Conservation (phyloP, 2,329 filamentous ascomycete species). For the Diaporthe vaccinii region DNA sequence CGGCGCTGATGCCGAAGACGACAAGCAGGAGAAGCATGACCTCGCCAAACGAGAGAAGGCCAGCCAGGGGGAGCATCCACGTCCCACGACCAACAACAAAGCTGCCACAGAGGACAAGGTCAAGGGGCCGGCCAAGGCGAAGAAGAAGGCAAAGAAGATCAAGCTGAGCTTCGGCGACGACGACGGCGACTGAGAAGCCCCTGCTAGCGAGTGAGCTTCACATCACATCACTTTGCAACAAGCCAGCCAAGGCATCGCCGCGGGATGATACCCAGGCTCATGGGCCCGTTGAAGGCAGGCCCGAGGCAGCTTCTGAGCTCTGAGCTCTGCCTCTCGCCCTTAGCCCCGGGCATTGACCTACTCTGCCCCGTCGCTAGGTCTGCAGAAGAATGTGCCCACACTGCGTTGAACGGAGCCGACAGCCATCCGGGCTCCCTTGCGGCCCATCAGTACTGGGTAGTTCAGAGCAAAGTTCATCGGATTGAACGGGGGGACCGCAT, state of each 20-base stretch:
- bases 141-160: constrained; percentile 73
- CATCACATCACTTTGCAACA: neutral
- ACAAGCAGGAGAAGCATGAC: constrained; percentile 38
- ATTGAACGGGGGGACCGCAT: neutral
- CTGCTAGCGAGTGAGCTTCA: too few relatives aligned
- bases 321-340: neutral
- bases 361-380: neutral
- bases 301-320: neutral
- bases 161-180: constrained; percentile 78
- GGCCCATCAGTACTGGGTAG: neutral
- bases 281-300: neutral
- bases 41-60: neutral
- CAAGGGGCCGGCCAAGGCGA: constrained; percentile 45
- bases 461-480: neutral
- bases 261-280: neutral
- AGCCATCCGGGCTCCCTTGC: neutral
- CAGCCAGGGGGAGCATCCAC: neutral
- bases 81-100: neutral
- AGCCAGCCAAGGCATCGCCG: neutral
- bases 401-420: neutral
- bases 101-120: constrained; percentile 42
- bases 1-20: constrained; percentile 54
- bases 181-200: constrained; percentile 55
- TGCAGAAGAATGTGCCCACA: neutral
- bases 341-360: neutral